These are phyloP conservation scores for Leishmania lainsoni DNA, from an alignment of 208 protist genomes.

Conservation along the genomic window DNA sequence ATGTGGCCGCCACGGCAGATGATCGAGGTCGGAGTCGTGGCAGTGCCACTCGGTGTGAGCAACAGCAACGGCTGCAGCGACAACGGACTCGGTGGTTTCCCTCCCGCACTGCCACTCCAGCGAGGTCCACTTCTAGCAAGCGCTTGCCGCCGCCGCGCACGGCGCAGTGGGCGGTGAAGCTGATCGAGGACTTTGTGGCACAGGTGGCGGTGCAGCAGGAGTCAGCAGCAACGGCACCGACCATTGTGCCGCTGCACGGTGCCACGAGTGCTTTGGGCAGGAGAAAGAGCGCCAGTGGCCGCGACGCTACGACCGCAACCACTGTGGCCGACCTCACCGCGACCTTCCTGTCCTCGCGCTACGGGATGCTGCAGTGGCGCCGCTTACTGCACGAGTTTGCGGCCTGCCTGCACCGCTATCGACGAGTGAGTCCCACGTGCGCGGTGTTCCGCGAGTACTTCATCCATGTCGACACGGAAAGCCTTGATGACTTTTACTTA, in stretches of 20 bases:
- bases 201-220: conserved; percentile 33
- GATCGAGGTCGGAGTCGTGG: neutral
- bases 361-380: conserved; percentile 49
- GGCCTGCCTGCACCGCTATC: conserved; percentile 41
- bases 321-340: conserved; percentile 47
- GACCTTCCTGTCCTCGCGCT: conserved; percentile 31
- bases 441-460: conserved; percentile 52
- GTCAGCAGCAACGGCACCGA: conserved; percentile 1
- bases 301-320: neutral
- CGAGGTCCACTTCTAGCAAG: neutral
- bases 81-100: neutral
- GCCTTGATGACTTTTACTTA: conserved; percentile 34
- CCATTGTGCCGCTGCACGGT: neutral
- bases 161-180: conserved; percentile 37
- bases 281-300: neutral
- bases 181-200: conserved; percentile 31
- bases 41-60: too few relatives aligned
- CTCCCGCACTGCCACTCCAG: neutral
- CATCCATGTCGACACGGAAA: conserved; percentile 34
- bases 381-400: conserved; percentile 45
- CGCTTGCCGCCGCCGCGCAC: conserved; percentile 11
- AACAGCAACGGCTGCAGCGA: neutral
- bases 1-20: neutral
- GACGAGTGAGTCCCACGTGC: conserved; percentile 36
- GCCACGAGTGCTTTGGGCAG: neutral